phyloP scores from a whole-genome alignment of 352 stramenopile species.

The Sclerospora graminicola region DNA sequence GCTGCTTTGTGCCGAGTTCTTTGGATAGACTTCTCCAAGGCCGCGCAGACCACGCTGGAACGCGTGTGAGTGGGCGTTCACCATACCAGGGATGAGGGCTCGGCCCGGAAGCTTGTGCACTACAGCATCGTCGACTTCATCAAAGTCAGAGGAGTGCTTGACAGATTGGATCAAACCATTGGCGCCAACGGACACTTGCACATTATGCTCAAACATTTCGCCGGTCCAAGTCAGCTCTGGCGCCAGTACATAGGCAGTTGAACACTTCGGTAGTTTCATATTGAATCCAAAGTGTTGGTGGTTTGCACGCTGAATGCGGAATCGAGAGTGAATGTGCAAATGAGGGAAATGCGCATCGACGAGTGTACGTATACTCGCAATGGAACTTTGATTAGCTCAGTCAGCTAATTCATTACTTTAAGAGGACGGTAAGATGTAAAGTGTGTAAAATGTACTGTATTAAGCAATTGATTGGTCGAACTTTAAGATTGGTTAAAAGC shows the following conservation, averaged over 20 bases:
- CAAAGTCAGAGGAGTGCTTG: constrained; percentile 2
- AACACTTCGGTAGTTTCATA: constrained; percentile 12
- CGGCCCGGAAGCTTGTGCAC: constrained; percentile 34
- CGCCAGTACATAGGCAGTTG: constrained; percentile 34
- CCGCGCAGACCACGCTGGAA: constrained; percentile 64
- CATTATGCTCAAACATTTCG: constrained; percentile 34
- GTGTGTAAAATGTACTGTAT: background rate
- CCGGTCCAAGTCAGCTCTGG: constrained; percentile 65
- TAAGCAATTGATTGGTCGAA: constrained; percentile 16
- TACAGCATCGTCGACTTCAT: background rate
- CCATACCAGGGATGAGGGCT: constrained; percentile 56
- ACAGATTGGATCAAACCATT: constrained; percentile 40
- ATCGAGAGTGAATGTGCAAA: constrained; percentile 6
- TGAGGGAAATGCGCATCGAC: too few species aligned
- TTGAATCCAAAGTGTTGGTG: constrained; percentile 12
- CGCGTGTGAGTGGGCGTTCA: constrained; percentile 75
- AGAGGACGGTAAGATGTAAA: background rate
- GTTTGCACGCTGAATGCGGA: background rate
- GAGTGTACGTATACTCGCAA: constrained; percentile 36
- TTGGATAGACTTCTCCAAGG: constrained; percentile 67
- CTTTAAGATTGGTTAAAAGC: constrained; percentile 3
- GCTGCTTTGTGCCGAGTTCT: constrained; percentile 32
- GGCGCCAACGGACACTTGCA: constrained; percentile 39
- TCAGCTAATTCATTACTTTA: background rate
- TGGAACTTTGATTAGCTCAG: constrained; percentile 5